These are phyloP conservation scores for Fusarium xyrophilum DNA, from an alignment of 2,329 filamentous ascomycete species.

Conservation along the genomic window DNA sequence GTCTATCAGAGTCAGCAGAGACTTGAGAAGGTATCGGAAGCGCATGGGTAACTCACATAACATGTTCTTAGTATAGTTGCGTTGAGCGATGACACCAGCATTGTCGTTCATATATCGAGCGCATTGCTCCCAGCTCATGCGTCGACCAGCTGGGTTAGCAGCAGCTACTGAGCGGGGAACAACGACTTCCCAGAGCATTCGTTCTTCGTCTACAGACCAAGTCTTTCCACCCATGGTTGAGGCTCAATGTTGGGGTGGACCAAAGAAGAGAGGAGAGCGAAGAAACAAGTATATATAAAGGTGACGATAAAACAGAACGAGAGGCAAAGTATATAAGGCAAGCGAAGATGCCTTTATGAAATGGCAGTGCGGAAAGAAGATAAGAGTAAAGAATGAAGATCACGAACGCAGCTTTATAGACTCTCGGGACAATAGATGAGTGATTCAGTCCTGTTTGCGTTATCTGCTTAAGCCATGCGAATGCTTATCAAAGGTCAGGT, in stretches of 20 bases:
- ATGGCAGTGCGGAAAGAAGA: constrained; percentile 3
- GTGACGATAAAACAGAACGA: background rate
- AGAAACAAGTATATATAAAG: background rate
- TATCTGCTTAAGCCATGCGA: constrained; percentile 5
- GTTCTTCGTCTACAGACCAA: constrained; percentile 58
- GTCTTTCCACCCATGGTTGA: constrained; percentile 57
- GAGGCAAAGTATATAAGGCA: constrained; percentile 9
- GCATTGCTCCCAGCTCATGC: constrained; percentile 49
- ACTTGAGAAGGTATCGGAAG: background rate
- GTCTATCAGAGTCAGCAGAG: constrained; percentile 43
- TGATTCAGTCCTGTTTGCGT: constrained; percentile 38
- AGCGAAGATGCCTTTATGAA: background rate
- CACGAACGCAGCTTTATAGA: constrained; percentile 31
- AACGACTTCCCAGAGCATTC: constrained; percentile 55
- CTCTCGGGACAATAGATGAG: constrained; percentile 12
- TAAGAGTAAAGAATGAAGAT: background rate
- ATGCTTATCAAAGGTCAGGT: constrained; percentile 7
- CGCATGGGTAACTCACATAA: constrained; percentile 41
- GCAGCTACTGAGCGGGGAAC: constrained; percentile 49
- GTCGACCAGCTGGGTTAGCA: constrained; percentile 27
- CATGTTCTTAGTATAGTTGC: constrained; percentile 50
- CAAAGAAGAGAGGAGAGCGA: background rate
- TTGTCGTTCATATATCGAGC: constrained; percentile 49
- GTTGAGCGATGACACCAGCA: constrained; percentile 47
- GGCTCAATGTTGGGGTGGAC: background rate